Conservation (phyloP, 495 filamentous ascomycete species). For the Mytilinidion resinicola region DNA sequence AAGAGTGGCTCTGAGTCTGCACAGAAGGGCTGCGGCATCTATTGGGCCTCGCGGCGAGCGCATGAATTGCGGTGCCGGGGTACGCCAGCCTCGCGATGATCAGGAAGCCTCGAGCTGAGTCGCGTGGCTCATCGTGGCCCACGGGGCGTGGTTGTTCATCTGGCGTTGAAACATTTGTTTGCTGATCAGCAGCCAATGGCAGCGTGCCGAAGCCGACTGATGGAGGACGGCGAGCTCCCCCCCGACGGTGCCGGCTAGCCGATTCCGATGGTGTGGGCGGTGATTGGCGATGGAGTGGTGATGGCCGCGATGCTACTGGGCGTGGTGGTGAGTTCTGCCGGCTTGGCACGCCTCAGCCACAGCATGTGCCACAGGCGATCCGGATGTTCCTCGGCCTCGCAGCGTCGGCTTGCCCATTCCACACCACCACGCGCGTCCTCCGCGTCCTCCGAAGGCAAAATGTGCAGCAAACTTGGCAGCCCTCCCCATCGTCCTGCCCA, state of each 20-base stretch:
- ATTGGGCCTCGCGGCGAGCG: not conserved
- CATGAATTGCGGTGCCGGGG: not conserved
- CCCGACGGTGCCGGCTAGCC: not conserved
- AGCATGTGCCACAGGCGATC: too few relatives aligned
- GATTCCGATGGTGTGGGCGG: not conserved
- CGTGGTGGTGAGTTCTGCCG: too few relatives aligned
- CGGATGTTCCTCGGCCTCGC: too few relatives aligned
- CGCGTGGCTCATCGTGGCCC: too few relatives aligned
- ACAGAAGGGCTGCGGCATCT: not conserved
- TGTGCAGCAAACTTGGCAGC: too few relatives aligned
- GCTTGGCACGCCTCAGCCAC: too few relatives aligned
- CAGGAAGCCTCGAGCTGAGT: not conserved
- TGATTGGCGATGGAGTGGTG: not conserved
- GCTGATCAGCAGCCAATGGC: not conserved
- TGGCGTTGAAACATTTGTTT: constrained; percentile 1
- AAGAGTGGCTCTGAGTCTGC: not conserved
- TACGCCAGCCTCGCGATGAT: not conserved
- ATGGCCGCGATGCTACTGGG: too few relatives aligned
- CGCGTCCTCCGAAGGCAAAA: too few relatives aligned
- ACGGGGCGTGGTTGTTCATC: too few relatives aligned
- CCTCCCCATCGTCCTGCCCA: too few relatives aligned
- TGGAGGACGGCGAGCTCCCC: not conserved
- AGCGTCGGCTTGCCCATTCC: too few relatives aligned
- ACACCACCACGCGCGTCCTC: too few relatives aligned
- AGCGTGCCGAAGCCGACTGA: not conserved